A percentile compares a stretch with the other conserved stretches of the same genome.
Conservation (phyloP, 2,329 filamentous ascomycete species). For the Aureobasidium sp. region DNA sequence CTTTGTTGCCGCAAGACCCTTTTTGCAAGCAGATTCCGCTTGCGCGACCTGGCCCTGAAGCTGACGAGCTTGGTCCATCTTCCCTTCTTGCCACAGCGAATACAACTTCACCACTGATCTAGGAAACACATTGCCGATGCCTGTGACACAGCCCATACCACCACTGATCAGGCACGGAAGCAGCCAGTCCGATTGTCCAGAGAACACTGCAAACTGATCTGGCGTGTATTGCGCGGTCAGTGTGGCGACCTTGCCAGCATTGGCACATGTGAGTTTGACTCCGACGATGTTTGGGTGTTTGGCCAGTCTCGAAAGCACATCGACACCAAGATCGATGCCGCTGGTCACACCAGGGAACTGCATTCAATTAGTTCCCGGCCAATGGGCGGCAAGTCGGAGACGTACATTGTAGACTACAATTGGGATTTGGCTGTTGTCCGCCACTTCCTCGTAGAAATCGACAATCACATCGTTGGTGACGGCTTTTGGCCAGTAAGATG, state of each 20-base stretch:
- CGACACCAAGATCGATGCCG: conserved; percentile 61
- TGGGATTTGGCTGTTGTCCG: conserved; percentile 53
- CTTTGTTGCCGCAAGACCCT: conserved; percentile 44
- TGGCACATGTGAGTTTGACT: conserved; percentile 59
- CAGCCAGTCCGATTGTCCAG: conserved; percentile 62
- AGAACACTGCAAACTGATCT: conserved; percentile 55
- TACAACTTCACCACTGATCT: conserved; percentile 53
- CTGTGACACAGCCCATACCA: conserved; percentile 44
- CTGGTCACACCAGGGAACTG: conserved; percentile 59
- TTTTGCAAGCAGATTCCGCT: not conserved
- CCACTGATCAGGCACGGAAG: conserved; percentile 43
- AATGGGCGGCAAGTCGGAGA: too few species aligned
- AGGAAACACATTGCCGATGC: conserved; percentile 49
- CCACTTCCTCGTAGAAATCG: conserved; percentile 43
- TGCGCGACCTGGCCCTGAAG: conserved; percentile 57
- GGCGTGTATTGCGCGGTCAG: conserved; percentile 47
- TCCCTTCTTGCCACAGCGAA: conserved; percentile 52
- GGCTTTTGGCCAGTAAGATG: conserved; percentile 39
- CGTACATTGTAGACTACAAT: conserved; percentile 58
- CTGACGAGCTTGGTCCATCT: conserved; percentile 50
- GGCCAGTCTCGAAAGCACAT: conserved; percentile 50
- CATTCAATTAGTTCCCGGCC: too few species aligned
- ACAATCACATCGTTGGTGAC: conserved; percentile 36
- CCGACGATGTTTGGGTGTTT: conserved; percentile 52
- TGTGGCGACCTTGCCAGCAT: conserved; percentile 53